Evolutionary conservation across 495 filamentous ascomycete species (phyloP), one percentile per base, ranked within the genome.

Genomic region (Podospora bellae-mahoneyi): DNA sequence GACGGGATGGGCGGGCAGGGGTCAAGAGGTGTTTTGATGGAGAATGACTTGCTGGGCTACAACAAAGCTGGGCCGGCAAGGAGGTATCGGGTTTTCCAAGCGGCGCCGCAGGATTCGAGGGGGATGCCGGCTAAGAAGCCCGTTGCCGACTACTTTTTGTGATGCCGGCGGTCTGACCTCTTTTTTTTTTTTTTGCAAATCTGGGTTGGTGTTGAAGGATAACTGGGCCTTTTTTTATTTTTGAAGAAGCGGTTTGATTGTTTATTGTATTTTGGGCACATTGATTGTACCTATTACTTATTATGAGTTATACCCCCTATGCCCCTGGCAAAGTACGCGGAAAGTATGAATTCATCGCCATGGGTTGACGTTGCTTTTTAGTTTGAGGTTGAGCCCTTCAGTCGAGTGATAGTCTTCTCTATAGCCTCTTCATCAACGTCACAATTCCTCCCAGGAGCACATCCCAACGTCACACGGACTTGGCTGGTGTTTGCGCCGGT

Each of bases 61-160:
- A 71, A 69, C 55, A 83, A 84, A 64, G 77, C 80, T 60, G 94
- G 93, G 28, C 95, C 95, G 10, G 95, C 93, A 32, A 87, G 95
- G 78, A 82, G 95, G 74, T 99, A 99, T 81, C 82, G 95, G 59
- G 95, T 99, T 10, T 99, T 98, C 79, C 93, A 97, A 74, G 96
- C 96, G 1, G 95, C 95, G 71, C 92, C 95, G 72, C 95, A 99
- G 83, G 95, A 98, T 78, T 91, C 90, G 55, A 87, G 96, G 78
- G 95, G 95, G 15, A 97, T 99, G 95, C 95, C 95, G 74, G 95
- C 95, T 57, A 99, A 99, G 85, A 98, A 98, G 81, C 95, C 95
- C 59, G 91, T 95, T 69, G 94, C 93, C 71, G 94, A 98, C 81
- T 99, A 99, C 84, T 99, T 99, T 76, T 82, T 99, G 84, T 86